phyloP scores from a whole-genome alignment of 2,329 filamentous ascomycete species.

The Microsporum ferrugineum region DNA sequence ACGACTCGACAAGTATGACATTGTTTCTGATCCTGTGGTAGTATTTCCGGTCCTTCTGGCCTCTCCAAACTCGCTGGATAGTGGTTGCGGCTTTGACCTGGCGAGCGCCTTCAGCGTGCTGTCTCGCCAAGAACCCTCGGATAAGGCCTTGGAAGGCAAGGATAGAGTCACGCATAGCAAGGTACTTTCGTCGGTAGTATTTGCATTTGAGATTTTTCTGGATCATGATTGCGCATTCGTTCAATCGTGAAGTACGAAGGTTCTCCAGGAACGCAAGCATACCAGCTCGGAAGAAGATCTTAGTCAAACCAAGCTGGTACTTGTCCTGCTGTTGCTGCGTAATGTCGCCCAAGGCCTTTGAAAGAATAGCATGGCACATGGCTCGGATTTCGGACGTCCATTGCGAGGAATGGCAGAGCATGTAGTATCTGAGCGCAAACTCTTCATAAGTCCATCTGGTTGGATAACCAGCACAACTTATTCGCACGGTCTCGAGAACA shows the following conservation, averaged over 20 bases:
- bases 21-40: constrained; percentile 71
- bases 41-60: constrained; percentile 73
- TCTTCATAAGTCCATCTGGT: constrained; percentile 99
- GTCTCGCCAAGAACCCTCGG: constrained; percentile 67
- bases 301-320: constrained; percentile 93
- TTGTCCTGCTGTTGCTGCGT: constrained; percentile 69
- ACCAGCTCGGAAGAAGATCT: constrained; percentile 98
- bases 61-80: constrained; percentile 91
- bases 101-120: constrained; percentile 66
- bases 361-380: constrained; percentile 87
- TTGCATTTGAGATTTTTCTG: constrained; percentile 96
- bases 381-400: constrained; percentile 91
- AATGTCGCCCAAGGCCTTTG: constrained; percentile 71
- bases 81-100: constrained; percentile 79
- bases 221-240: constrained; percentile 91
- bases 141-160: constrained; percentile 66
- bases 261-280: constrained; percentile 99
- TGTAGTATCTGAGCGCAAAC: constrained; percentile 94
- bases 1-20: constrained; percentile 76
- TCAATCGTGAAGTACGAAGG: constrained; percentile 75
- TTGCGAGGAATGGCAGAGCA: constrained; percentile 77
- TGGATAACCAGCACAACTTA: constrained; percentile 93
- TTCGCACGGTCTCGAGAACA: constrained; percentile 95
- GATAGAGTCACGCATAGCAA: constrained; percentile 74
- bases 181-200: constrained; percentile 84